Percentiles rank a stretch among this genome's conserved stretches.
phyloP scores from a whole-genome alignment of 2,329 filamentous ascomycete genomes.

The Aspergillus sp. region DNA sequence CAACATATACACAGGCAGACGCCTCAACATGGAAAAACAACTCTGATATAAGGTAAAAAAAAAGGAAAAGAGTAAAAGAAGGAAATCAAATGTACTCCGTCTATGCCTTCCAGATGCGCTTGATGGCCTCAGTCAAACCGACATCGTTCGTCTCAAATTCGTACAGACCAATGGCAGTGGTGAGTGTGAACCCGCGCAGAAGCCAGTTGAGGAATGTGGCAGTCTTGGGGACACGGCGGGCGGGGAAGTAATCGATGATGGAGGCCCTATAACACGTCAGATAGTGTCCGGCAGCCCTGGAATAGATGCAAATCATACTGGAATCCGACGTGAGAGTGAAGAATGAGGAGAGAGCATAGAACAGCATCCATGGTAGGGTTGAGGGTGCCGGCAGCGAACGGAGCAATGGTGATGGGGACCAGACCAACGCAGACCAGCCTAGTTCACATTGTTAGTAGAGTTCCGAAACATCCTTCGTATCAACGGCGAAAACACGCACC shows the following conservation, averaged over 20 bases:
- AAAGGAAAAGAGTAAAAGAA: conserved; percentile 28
- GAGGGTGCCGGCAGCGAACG: conserved; percentile 88
- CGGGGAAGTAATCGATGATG: conserved; percentile 90
- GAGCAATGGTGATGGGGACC: conserved; percentile 83
- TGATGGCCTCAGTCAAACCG: conserved; percentile 85
- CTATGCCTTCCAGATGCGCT: conserved; percentile 82
- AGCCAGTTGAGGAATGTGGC: conserved; percentile 74
- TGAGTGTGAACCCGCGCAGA: conserved; percentile 76
- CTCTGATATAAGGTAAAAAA: conserved; percentile 27
- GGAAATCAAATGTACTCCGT: conserved; percentile 33
- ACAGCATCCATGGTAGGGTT: conserved; percentile 88
- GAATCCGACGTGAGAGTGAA: conserved; percentile 97
- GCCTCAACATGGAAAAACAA: conserved; percentile 34
- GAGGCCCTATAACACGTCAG: conserved; percentile 56
- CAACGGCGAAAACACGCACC: conserved; percentile 48
- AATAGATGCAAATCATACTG: conserved; percentile 59
- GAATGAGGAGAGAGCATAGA: conserved; percentile 78
- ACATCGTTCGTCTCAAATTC: conserved; percentile 99
- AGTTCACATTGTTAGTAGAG: conserved; percentile 7
- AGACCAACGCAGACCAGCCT: conserved; percentile 79
- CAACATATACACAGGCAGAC: conserved; percentile 41
- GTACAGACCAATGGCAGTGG: conserved; percentile 87
- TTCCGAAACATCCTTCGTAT: neutral
- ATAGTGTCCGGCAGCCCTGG: neutral
- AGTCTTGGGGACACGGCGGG: conserved; percentile 67